Conservation (phyloP, 1,284 basidiomycete species). For the Sanghuangporus sanghuang region DNA sequence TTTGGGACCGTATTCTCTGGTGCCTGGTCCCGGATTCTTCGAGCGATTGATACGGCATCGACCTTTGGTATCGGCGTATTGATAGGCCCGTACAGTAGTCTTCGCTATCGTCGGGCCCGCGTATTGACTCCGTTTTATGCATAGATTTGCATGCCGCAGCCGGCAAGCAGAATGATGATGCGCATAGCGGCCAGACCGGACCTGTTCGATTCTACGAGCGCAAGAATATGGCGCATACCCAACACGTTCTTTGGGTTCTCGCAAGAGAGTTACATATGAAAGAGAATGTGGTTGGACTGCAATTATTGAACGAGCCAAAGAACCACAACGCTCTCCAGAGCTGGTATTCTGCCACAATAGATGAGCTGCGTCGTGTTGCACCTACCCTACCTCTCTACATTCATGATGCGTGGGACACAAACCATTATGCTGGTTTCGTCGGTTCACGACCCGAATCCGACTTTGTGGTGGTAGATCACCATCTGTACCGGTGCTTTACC, state of each 20-base stretch:
- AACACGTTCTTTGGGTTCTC: slow-evolving; percentile 42
- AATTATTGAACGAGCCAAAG: slow-evolving; percentile 80
- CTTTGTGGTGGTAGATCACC: slow-evolving; percentile 74
- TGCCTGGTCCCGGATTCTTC: slow-evolving; percentile 69
- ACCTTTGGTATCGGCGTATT: slow-evolving; percentile 72
- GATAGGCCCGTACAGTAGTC: slow-evolving; percentile 44
- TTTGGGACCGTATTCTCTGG: slow-evolving; percentile 58
- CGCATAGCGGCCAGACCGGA: slow-evolving; percentile 61
- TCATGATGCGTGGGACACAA: slow-evolving; percentile 75
- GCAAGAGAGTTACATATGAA: slow-evolving; percentile 41
- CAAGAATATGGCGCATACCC: slow-evolving; percentile 53
- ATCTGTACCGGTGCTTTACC: slow-evolving; percentile 84
- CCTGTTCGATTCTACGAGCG: slow-evolving; percentile 45
- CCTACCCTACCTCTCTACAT: slow-evolving; percentile 64
- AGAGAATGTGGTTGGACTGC: slow-evolving; percentile 72
- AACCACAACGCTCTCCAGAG: slow-evolving; percentile 48
- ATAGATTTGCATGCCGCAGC: slow-evolving; percentile 71
- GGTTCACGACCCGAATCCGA: slow-evolving; percentile 24
- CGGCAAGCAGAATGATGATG: slow-evolving; percentile 69
- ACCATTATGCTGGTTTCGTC: slow-evolving; percentile 48
- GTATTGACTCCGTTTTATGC: slow-evolving; percentile 8
- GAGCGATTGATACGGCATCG: slow-evolving; percentile 61
- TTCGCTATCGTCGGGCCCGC: background rate
- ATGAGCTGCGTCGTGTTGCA: slow-evolving; percentile 49
- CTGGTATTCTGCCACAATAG: slow-evolving; percentile 66